Evolutionary conservation across 257 asterid species (phyloP), one percentile per base, ranked within the genome.

Genomic region (Gentiana straminea): DNA sequence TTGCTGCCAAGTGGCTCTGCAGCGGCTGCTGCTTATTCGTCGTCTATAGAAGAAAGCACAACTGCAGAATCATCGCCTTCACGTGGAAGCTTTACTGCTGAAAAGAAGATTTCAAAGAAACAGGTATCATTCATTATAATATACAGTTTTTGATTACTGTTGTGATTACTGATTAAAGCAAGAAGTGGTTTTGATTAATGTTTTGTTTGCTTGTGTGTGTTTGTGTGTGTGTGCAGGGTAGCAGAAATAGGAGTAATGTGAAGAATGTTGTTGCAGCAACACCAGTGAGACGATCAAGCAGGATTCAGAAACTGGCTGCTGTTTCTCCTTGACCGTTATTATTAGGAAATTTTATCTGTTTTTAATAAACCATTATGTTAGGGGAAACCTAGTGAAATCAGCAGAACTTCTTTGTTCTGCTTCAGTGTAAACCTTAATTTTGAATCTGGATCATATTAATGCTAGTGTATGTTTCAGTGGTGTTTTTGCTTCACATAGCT

Each of bases 241-340:
- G 65, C 43, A 74, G 51, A 60, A 70, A 68, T 51, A 70, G 70
- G 68, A 15, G 24, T 15, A 83, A 75, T 60, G 68, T 68, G 66
- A 59, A 54, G 65, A 15, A 15, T 15, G 24, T 15, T 15, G 11
- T 35, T 15, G 63, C 64, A 48, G 39, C 72, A 43, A 84, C 91
- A 63, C 86, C 94, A 8, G 79, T 84, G 3, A 84, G 96, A 77
- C 74, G 92, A 62, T 87, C 96, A 35, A 74, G 76, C 61, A 71
- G 93, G 63, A 69, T 87, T 50, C 86, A 81, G 35, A 78, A 59
- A 52, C 86, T 82, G 58, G 54, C 79, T 4, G 63, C 58, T 12
- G 35, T 38, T 54, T 84, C 93, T 24, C 86, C 89, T 52, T 82
- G 71, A 81, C 49, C 35, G 34, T 9, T 47, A 47, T 35, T 36